Conservation (phyloP, 2,329 filamentous ascomycete species). For the Fusarium odoratissimum region DNA sequence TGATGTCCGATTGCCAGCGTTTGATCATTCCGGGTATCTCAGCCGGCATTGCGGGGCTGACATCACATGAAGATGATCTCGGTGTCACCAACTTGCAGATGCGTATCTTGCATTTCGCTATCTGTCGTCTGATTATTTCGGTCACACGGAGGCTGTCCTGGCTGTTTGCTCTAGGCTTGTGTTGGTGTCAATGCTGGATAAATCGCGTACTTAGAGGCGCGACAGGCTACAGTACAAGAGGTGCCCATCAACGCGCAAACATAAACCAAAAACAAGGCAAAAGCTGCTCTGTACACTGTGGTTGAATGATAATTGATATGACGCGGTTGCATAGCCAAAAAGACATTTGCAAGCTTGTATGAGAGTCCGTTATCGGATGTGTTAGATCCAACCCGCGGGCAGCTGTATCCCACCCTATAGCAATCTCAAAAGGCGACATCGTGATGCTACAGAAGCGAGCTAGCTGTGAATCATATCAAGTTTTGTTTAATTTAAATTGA, state of each 20-base stretch:
- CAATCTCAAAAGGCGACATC: no score
- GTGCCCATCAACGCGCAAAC: not conserved
- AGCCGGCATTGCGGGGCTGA: not conserved
- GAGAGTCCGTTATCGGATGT: no score
- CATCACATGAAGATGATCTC: not conserved
- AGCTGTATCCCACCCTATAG: not conserved
- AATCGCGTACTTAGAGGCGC: not conserved
- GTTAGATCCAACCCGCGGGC: not conserved
- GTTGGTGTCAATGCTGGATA: not conserved
- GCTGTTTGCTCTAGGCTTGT: not conserved
- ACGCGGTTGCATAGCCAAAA: not conserved
- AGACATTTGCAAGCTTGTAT: not conserved
- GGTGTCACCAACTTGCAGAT: not conserved
- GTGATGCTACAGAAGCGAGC: not conserved
- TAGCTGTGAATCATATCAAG: not conserved
- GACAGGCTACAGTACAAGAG: not conserved
- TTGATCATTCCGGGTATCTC: not conserved
- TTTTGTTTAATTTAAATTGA: no score
- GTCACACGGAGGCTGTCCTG: no score
- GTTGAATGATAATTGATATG: not conserved
- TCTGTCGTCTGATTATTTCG: not conserved
- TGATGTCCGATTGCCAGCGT: not conserved
- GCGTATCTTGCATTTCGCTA: not conserved
- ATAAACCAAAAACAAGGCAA: not conserved
- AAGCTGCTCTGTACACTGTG: rapidly evolving